Evolutionary conservation across 192 early-diverging fungal species (phyloP).

Genomic region (Neocallimastix lanati): DNA sequence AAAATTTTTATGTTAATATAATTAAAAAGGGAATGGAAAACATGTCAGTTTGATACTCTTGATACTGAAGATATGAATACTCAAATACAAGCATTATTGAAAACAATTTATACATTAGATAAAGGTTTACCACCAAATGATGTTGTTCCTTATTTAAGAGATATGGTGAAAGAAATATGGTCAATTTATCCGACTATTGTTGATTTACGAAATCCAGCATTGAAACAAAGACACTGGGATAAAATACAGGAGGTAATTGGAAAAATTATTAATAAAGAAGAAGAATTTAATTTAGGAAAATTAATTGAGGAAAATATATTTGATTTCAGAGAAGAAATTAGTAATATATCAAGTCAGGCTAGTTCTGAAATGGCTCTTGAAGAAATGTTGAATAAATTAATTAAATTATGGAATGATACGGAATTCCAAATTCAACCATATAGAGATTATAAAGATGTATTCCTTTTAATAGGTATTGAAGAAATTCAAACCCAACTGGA

Average conservation of each 20-base stretch:
- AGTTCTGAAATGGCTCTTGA: conserved; percentile 36
- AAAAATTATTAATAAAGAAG: conserved; percentile 24
- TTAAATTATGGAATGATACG: conserved; percentile 33
- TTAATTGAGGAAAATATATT: conserved; percentile 29
- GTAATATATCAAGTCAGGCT: conserved; percentile 29
- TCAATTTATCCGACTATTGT: conserved; percentile 34
- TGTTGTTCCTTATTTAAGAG: conserved; percentile 36
- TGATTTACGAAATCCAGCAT: conserved; percentile 39
- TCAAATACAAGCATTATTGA: conserved; percentile 26
- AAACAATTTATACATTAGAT: conserved; percentile 34
- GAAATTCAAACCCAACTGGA: conserved; percentile 40
- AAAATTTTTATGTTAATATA: too few species aligned
- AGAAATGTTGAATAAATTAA: conserved; percentile 36
- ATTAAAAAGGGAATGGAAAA: conserved; percentile 23
- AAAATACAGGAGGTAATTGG: conserved; percentile 38
- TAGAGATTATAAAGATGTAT: conserved; percentile 39
- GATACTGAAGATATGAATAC: conserved; percentile 34
- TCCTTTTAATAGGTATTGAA: conserved; percentile 34
- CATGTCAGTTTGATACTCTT: conserved; percentile 22
- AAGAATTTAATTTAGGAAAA: conserved; percentile 27
- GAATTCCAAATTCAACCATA: conserved; percentile 32
- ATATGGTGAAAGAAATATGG: conserved; percentile 31
- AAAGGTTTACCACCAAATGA: conserved; percentile 49
- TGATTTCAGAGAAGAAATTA: conserved; percentile 41
- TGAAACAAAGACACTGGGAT: conserved; percentile 39